Base-by-base conservation (phyloP, 2,329 filamentous ascomycete species). In the Xenoacremonium recifei region DNA sequence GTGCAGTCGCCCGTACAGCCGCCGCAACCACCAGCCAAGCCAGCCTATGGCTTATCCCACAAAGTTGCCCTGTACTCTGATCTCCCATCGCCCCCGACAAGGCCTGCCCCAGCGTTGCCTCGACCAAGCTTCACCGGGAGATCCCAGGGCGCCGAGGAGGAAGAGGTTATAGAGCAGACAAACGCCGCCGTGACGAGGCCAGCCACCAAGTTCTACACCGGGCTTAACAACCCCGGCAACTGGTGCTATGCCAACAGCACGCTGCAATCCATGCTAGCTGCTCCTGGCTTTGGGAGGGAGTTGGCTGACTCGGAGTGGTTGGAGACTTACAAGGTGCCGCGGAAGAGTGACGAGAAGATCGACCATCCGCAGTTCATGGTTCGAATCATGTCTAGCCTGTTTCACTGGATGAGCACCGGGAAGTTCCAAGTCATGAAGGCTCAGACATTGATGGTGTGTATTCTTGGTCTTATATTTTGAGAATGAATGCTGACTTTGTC, bases 221-320 rank as follows among this genome's bases (percentile, higher is more conserved):
- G 92, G 0, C 74, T 96, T 11, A 70, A 82, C 44, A 96, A 96
- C 54, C 87, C 89, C 30, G 80, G 82, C 1, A 84, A 86, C 35
- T 91, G 87, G 51, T 96, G 92, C 62, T 96, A 96, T 60, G 90
- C 93, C 73, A 96, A 96, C 64, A 85, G 89, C n/a, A 84, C 85
- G 0, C 72, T 97, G 19, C 92, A 97, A 64, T 87, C 86, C 46
- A 70, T 96, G 15, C 86, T 87, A 44, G 85, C 84, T 2, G 92
- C 90, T 1, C 60, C 79, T 59, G 66, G 80, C 67, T 76, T 96
- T 76, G 70, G 79, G 67, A 61, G 82, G 68, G 70, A 85, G 70
- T 59, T 85, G 60, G 58, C 88, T 66, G 67, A 78, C 61, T 64
- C 63, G 60, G 57, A 77, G 66, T 75, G 79, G 85, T 53, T 80